These are phyloP conservation scores for Agaricus blazei DNA, from an alignment of 768 basidiomycete species.

Conservation along the genomic window DNA sequence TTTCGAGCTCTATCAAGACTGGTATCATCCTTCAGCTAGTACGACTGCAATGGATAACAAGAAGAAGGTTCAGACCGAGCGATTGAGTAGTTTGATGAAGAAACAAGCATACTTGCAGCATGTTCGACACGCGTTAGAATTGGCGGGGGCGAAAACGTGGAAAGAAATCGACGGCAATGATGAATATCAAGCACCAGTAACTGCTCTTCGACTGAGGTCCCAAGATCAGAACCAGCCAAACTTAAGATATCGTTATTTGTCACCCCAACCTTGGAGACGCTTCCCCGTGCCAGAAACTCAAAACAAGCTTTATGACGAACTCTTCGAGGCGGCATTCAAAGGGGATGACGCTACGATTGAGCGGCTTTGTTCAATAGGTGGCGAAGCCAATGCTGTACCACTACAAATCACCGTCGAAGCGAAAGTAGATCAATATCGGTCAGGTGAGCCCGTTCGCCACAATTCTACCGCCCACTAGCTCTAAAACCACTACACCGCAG, in stretches of 20 bases:
- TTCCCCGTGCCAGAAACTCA: slow-evolving; percentile 28
- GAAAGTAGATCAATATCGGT: slow-evolving; percentile 18
- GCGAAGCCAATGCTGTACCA: slow-evolving; percentile 21
- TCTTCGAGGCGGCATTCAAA: slow-evolving; percentile 50
- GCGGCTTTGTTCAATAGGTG: slow-evolving; percentile 46
- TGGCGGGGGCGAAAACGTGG: slow-evolving; percentile 6
- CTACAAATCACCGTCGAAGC: slow-evolving; percentile 41
- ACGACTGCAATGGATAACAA: not conserved
- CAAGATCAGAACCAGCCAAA: not conserved
- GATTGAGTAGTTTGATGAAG: not conserved
- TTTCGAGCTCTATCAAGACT: slow-evolving; percentile 21
- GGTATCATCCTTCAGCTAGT: not conserved
- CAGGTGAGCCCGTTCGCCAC: slow-evolving; percentile 9
- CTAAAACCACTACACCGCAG: slow-evolving; percentile 18
- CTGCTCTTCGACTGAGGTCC: no score
- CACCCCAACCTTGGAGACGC: slow-evolving; percentile 18
- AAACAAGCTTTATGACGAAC: slow-evolving; percentile 40
- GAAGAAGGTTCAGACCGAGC: not conserved
- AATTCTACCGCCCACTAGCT: not conserved
- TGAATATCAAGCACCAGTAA: not conserved
- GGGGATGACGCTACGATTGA: slow-evolving; percentile 49
- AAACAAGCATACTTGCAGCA: not conserved
- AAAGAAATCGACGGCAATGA: not conserved
- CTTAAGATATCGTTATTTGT: slow-evolving; percentile 10
- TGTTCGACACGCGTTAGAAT: not conserved